Base-by-base conservation (phyloP, 208 protist species). In the Leishmania lainsoni region DNA sequence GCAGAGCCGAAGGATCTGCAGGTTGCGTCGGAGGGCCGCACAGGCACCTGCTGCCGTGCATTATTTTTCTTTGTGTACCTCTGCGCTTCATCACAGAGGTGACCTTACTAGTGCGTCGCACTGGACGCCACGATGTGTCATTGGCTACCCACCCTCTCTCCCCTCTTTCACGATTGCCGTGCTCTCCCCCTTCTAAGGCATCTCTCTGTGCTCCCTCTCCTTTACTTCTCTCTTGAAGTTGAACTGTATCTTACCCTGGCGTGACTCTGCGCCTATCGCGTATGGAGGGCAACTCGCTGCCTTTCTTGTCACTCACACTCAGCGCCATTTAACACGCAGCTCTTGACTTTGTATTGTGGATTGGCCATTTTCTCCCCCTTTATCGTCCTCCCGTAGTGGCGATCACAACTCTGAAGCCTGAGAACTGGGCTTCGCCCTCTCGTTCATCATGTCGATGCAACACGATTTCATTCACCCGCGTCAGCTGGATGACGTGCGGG, bases 401-500 rank as follows among this genome's bases (percentile, higher is more conserved):
- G 22, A 5, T 39, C 17, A 26, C 66, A 42, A 29, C 39, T 9
- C 22, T n/a, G 29, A 22, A 1, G 3, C 9, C 12, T 8, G 9
- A 49, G 5, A 71, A 29, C 39, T 71, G 9, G 39, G n/a, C 66
- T n/a, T 71, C 61, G n/a, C 39, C 66, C 5, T 16, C 68, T 32
- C 45, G 17, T 12, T 32, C 48, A 78, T 77, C 58, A 72, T 72
- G 76, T 89, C 86, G 16, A 90, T 91, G 86, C 78, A 88, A 20
- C 49, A 80, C 14, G 91, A 91, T 66, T 87, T 81, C 51, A 70
- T 51, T 39, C 86, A 88, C 75, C 76, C 79, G 26, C 72, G 80
- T 3, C 86, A 91, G 81, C 42, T 83, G 51, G 78, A 89, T 4
- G 89, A 94, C 59, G 75, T 93, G 29, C 49, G 58, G 29, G 65